Evolutionary conservation across 352 stramenopile genomes (phyloP), one percentile per base, ranked within the genome.

Genomic region (Thraustotheca clavata): DNA sequence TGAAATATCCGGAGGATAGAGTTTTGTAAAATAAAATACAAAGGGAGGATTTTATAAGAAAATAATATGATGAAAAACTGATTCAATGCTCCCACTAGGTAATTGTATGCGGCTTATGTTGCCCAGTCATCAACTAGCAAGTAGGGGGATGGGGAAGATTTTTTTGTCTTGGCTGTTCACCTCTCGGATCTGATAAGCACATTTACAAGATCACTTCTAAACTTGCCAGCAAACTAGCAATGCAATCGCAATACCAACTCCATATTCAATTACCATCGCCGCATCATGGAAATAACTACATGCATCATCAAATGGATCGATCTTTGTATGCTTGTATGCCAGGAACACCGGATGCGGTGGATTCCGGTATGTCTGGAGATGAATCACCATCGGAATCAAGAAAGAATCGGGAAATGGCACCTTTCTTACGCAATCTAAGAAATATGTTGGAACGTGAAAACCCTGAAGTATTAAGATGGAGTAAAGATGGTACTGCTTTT

Each of bases 361-460:
- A 40, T 46, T 54, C 26, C 41, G 32, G 20, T 22, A 54, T 54
- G 18, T 65, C 57, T 8, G 57, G 57, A n/a, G 57, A 65, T 35
- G 57, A 65, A 32, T 65, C 57, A 31, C 57, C 57, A n/a, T 49
- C 55, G 26, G 55, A 62, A 32, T 62, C 36, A 18, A 38, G 55
- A 38, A 65, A 63, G 62, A 38, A 71, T 24, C 77, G 78, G 33
- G 79, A 85, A 54, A 74, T 86, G 38, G 79, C 79, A 49, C 79
- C 79, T 43, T 88, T 88, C 52, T 70, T 88, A 18, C 67, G 70
- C 26, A 83, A 76, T 39, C 67, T 88, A 43, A 76, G 79, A 24
- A 46, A 43, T 38, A 88, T 88, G 76, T 67, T 88, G 0, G 76
- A 88, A 60, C 67, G 68, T 12, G 79, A 88, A 67, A 85, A 59